Evolutionary conservation across 805 yeast genomes (phyloP), one percentile per base, ranked within the genome.

Genomic region (Millerozyma acaciae): DNA sequence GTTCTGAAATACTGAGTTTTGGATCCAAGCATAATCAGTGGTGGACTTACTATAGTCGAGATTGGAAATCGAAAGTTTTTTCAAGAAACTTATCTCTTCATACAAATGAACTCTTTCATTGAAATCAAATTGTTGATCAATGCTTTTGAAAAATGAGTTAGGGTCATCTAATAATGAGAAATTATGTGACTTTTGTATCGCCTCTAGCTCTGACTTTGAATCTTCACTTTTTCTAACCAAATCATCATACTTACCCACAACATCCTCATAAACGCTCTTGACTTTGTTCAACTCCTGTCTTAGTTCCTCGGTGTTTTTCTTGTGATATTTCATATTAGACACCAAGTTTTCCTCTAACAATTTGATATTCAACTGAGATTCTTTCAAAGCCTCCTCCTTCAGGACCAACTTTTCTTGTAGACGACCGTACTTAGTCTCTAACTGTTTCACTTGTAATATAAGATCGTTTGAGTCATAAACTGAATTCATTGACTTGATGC

Each of bases 291-390:
- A 40, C 38, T 29, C 32, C 3, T 17, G 5, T 16, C 40, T 30
- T 8, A 55, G 33, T 5, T 50, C 44, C 1, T 39, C 29, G 3
- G 63, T 32, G 12, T 48, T 51, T 7, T 40, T 38, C 20, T 62
- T 65, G 29, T 54, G 46, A 12, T 58, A 56, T 0, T 45, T 44
- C 23, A 53, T 50, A 5, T 62, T 47, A 3, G 62, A 53, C 10
- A 42, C 43, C 44, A 75, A 50, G 40, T 70, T 73, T 5, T 62
- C 57, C 39, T 73, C 69, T 22, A 76, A 47, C 2, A 74, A 57
- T 6, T 61, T 53, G 7, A 75, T 57, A 40, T 71, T 75, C 34
- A 75, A 50, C 8, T 57, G 51, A 9, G 72, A 51, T 29, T 76
- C 78, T 22, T 66, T n/a, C n/a, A 74, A 49, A 9, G 41, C 31